Evolutionary conservation across 1,284 basidiomycete genomes (phyloP).

Genomic region (Ustilago trichophora): DNA sequence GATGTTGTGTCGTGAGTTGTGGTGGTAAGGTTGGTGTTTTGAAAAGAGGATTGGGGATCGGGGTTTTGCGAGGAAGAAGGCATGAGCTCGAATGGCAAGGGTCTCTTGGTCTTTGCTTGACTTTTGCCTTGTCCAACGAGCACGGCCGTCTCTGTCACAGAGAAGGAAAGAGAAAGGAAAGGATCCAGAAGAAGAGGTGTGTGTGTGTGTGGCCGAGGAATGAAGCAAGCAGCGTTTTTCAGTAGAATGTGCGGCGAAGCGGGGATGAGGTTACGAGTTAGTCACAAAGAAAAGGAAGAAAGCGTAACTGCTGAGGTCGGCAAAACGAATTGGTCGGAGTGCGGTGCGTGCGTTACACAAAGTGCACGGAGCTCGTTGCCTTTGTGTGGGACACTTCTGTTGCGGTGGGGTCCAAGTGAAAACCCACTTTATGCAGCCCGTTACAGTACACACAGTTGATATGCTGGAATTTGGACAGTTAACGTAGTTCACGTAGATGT

Average conservation of each 20-base stretch:
- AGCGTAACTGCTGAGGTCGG: conserved; percentile 9
- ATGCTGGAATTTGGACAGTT: too few species aligned
- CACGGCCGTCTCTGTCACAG: too few species aligned
- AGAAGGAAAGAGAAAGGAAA: background rate
- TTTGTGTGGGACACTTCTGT: background rate
- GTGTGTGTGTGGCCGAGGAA: too few species aligned
- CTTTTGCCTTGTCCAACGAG: too few species aligned
- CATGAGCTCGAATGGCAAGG: conserved; percentile 17
- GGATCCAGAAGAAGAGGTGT: background rate
- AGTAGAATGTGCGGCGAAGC: too few species aligned
- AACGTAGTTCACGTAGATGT: too few species aligned
- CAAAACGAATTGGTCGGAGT: background rate
- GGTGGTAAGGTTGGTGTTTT: too few species aligned
- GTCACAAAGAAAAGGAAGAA: background rate
- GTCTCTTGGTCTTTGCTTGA: too few species aligned
- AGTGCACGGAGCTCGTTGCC: conserved; percentile 1
- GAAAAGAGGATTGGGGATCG: background rate
- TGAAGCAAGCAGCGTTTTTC: background rate
- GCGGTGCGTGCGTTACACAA: background rate
- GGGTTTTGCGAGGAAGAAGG: conserved; percentile 14
- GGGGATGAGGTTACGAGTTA: too few species aligned
- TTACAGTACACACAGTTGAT: too few species aligned
- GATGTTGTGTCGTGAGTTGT: too few species aligned
- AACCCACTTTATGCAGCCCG: too few species aligned
- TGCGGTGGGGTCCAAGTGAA: conserved; percentile 9